Conservation (phyloP, 2,329 filamentous ascomycete genomes). For the Talaromyces sp. region DNA sequence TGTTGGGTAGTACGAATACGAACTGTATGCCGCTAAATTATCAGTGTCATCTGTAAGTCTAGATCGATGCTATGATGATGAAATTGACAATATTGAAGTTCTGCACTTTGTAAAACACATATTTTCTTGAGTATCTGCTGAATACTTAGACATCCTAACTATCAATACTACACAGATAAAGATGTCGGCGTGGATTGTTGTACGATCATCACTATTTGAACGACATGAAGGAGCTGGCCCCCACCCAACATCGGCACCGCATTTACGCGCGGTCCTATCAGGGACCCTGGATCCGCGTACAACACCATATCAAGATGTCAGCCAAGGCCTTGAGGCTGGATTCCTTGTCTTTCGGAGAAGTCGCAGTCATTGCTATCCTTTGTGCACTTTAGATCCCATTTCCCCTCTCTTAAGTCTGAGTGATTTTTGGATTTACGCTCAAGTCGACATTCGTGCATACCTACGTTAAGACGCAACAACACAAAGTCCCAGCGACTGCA, state of each 20-base stretch:
- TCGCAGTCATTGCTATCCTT: background rate
- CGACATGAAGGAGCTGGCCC: background rate
- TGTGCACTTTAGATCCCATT: background rate
- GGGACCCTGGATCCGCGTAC: too few relatives aligned
- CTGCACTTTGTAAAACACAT: background rate
- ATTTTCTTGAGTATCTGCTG: background rate
- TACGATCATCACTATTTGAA: background rate
- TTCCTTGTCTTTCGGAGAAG: background rate
- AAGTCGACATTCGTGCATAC: background rate
- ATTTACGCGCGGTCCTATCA: background rate
- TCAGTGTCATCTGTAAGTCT: background rate
- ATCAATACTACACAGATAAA: background rate
- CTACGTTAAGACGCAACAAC: background rate
- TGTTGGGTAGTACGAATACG: background rate
- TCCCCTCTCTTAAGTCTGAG: background rate
- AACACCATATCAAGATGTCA: background rate
- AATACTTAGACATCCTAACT: background rate
- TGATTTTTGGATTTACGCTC: background rate
- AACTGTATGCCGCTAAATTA: background rate
- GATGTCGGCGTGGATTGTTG: background rate
- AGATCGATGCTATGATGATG: background rate
- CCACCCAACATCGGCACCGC: background rate
- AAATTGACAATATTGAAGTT: background rate
- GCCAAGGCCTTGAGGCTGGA: background rate
- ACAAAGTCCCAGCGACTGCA: background rate